Base-by-base conservation (phyloP, 78 protist species). In the Speleostelium caveatum region DNA sequence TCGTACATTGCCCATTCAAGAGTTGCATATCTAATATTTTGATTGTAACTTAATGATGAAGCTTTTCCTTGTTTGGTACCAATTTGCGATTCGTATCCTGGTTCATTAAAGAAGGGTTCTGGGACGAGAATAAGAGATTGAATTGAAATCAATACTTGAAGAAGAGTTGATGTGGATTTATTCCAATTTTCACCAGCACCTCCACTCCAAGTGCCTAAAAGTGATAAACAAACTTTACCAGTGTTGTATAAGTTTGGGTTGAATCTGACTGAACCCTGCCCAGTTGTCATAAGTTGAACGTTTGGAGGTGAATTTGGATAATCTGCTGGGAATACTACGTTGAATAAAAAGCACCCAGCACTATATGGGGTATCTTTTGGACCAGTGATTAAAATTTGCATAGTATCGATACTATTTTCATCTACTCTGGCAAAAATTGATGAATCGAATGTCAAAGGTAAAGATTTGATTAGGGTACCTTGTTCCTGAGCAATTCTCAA, bases 21-120 rank as follows among this genome's bases (percentile, higher is more conserved):
- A 1, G 93, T 86, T 1, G 87, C 72, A 39, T 33, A 41, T 39
- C 87, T 85, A 26, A 93, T 77, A n/a, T 30, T 78, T 33, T 86
- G 83, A 30, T 75, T 93, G 83, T 93, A 93, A 24, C 45, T 28
- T 0, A 65, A 3, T 0, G 83, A 78, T 0, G 60, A 62, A 2
- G 62, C 36, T 0, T 68, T 83, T 32, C 96, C 96, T 24, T 24
- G 32, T 16, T 8, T 21, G 19, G 94, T 66, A 17, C 86, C 93
- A 1, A 93, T 93, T 39, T 75, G 93, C n/a, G 73, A 30, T 72
- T 96, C 97, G 32, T 38, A 94, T 16, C 97, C 98, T 6, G 98
- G 97, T 94, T 96, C 98, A 75, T 96, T 96, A 92, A 83, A 94
- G 91, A 74, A 96, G 0, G 97, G 96, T n/a, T 86, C 86, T 4